These are phyloP conservation scores for Zymoseptoria ardabiliae DNA, from an alignment of 2,329 filamentous ascomycete genomes.

Conservation along the genomic window DNA sequence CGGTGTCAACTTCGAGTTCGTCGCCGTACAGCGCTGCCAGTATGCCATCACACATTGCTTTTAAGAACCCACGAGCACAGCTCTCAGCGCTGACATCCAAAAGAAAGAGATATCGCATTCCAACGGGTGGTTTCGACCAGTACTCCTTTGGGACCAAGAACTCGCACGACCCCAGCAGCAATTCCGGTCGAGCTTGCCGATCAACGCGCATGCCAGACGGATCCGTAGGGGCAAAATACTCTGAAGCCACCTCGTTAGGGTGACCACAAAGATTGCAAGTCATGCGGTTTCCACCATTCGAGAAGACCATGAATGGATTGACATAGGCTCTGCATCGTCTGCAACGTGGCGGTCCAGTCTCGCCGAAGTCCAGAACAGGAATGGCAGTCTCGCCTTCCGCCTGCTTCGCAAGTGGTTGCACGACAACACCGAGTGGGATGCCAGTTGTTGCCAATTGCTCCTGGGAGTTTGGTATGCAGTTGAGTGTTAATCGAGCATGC, in stretches of 20 bases:
- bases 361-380: constrained; percentile 91
- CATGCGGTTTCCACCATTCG: constrained; percentile 87
- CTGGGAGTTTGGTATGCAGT: constrained; percentile 77
- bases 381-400: constrained; percentile 80
- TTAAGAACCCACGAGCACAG: constrained; percentile 81
- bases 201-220: constrained; percentile 82
- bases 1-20: constrained; percentile 46
- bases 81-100: constrained; percentile 92
- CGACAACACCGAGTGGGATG: constrained; percentile 74
- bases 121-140: constrained; percentile 90
- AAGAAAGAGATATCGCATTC: constrained; percentile 79
- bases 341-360: constrained; percentile 81
- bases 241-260: constrained; percentile 83
- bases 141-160: constrained; percentile 98
- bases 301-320: constrained; percentile 98
- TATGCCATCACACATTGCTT: constrained; percentile 85
- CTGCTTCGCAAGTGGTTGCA: constrained; percentile 79
- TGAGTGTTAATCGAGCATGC: constrained; percentile 82
- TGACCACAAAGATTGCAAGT: constrained; percentile 98
- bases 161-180: constrained; percentile 87
- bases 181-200: constrained; percentile 78
- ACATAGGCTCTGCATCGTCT: constrained; percentile 91
- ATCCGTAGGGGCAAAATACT: constrained; percentile 90
- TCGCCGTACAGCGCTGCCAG: constrained; percentile 74
- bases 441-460: constrained; percentile 76